Evolutionary conservation across 2,329 filamentous ascomycete genomes (phyloP).

Genomic region (Pseudogymnoascus sp.): DNA sequence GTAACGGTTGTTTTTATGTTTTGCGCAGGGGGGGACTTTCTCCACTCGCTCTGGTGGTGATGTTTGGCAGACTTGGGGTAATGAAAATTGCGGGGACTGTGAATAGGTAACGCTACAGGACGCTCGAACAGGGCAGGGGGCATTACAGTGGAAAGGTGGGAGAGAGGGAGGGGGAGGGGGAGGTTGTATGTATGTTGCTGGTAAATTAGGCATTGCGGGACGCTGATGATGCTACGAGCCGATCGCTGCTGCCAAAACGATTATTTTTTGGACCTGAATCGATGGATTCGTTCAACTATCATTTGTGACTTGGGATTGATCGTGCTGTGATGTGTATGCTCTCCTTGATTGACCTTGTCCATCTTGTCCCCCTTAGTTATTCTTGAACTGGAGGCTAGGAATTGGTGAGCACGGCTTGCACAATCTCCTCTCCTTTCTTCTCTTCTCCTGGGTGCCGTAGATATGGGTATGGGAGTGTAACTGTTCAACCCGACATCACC

Average conservation of each 20-base stretch:
- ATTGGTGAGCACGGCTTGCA: neutral
- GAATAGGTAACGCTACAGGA: conserved; percentile 4
- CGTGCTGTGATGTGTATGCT: neutral
- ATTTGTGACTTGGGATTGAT: neutral
- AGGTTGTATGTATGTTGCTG: conserved; percentile 9
- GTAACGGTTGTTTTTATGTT: conserved; percentile 7
- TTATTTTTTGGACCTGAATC: conserved; percentile 2
- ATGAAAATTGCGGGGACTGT: conserved; percentile 2
- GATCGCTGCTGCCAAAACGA: neutral
- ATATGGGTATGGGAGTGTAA: no score
- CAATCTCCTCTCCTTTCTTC: neutral
- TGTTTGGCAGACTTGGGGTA: conserved; percentile 1
- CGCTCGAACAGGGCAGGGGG: neutral
- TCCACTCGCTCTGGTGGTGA: neutral
- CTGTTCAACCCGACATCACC: no score
- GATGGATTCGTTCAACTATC: conserved; percentile 9
- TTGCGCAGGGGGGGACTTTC: neutral
- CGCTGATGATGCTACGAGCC: neutral
- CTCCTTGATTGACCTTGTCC: neutral
- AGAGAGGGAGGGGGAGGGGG: neutral
- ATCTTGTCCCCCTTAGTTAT: neutral
- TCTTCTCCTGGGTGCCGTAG: neutral
- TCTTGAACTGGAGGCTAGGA: no score
- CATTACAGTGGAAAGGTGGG: neutral
- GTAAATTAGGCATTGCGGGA: conserved; percentile 3